Conservation (phyloP, 805 yeast species). For the Ascoidea asiatica region DNA sequence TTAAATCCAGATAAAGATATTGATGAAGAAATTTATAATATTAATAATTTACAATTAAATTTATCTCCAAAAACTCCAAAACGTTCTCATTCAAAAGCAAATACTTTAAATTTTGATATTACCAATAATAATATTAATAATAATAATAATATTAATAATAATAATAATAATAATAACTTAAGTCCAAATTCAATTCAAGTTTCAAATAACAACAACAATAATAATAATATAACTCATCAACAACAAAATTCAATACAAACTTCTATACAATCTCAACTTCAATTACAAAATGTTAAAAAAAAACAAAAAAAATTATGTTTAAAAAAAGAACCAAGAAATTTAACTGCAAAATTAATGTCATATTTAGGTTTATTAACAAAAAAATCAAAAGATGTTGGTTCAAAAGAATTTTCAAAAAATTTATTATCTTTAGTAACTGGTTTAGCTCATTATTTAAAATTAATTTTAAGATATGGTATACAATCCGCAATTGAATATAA, state of each 20-base stretch:
- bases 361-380: constrained; percentile 76
- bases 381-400: constrained; percentile 11
- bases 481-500: constrained; percentile 62
- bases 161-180: not conserved
- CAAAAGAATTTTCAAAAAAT: constrained; percentile 42
- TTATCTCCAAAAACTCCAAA: constrained; percentile 3
- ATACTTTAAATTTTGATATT: not conserved
- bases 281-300: constrained; percentile 27
- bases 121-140: not conserved
- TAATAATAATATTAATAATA: not conserved
- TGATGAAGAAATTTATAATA: constrained; percentile 4
- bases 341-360: constrained; percentile 82
- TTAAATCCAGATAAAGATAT: not conserved
- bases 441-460: constrained; percentile 82
- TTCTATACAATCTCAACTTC: constrained; percentile 19
- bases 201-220: not conserved
- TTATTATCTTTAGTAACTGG: constrained; percentile 71
- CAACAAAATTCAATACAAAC: constrained; percentile 1
- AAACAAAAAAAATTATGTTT: constrained; percentile 1
- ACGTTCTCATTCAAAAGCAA: not conserved
- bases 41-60: constrained; percentile 1
- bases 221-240: too few species aligned
- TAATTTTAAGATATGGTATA: constrained; percentile 70
- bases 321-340: constrained; percentile 46
- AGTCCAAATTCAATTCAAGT: too few species aligned